Percentiles rank a stretch among this genome's conserved stretches.
These are phyloP conservation scores for Paraconiothyrium sp. DNA, from an alignment of 2,329 filamentous ascomycete genomes.

Conservation along the genomic window DNA sequence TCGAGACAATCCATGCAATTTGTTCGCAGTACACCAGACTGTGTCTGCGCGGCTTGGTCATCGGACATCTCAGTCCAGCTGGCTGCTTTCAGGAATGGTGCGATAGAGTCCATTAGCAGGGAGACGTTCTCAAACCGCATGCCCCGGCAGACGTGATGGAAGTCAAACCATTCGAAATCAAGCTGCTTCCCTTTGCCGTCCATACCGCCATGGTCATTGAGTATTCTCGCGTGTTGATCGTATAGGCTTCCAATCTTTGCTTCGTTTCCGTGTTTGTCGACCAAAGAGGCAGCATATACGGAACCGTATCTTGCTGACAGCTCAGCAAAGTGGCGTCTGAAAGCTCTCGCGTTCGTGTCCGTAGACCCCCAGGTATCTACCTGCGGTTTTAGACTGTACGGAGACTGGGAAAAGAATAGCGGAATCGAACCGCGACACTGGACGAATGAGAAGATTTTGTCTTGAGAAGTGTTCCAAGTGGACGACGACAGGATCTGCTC, in stretches of 20 bases:
- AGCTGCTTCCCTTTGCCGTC: slow-evolving; percentile 61
- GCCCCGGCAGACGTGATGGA: slow-evolving; percentile 88
- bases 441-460: slow-evolving; percentile 80
- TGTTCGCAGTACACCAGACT: slow-evolving; percentile 83
- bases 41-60: slow-evolving; percentile 57
- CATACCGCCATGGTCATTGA: slow-evolving; percentile 69
- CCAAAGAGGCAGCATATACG: slow-evolving; percentile 81
- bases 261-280: slow-evolving; percentile 89
- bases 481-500: slow-evolving; percentile 87
- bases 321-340: slow-evolving; percentile 79
- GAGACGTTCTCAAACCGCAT: slow-evolving; percentile 99
- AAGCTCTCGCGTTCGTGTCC: slow-evolving; percentile 80
- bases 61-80: slow-evolving; percentile 73
- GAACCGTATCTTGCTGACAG: slow-evolving; percentile 76
- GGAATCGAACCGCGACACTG: slow-evolving; percentile 93
- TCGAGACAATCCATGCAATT: slow-evolving; percentile 99
- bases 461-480: slow-evolving; percentile 66
- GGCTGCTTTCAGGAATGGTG: slow-evolving; percentile 71
- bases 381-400: slow-evolving; percentile 90
- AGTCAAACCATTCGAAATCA: slow-evolving; percentile 96
- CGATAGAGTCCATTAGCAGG: slow-evolving; percentile 76
- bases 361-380: slow-evolving; percentile 83
- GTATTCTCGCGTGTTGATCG: slow-evolving; percentile 69
- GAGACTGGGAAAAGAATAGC: slow-evolving; percentile 92
- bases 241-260: slow-evolving; percentile 81